Percentiles rank a stretch among this genome's conserved stretches.
Conservation (phyloP, 2,329 filamentous ascomycete species). For the Trichoderma atroviride region DNA sequence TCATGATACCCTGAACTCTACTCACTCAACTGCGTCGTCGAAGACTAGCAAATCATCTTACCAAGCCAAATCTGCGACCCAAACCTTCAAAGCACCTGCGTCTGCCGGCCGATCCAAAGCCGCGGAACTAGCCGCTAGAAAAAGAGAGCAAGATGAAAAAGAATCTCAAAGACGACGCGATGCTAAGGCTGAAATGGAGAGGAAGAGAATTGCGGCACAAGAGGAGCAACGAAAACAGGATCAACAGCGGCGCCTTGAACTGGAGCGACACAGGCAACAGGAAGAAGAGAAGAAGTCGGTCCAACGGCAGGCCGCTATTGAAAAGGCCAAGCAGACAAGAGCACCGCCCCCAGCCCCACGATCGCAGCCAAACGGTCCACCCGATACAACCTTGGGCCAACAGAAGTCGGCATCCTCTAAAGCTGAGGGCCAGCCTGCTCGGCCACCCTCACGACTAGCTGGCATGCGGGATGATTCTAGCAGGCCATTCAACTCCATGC, state of each 20-base stretch:
- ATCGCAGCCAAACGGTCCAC: conserved; percentile 55
- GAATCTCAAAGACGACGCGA: conserved; percentile 79
- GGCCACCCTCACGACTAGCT: conserved; percentile 62
- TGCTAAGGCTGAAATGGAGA: conserved; percentile 78
- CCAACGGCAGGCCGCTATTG: conserved; percentile 64
- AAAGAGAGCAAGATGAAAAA: conserved; percentile 83
- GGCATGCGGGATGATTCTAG: conserved; percentile 60
- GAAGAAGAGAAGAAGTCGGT: conserved; percentile 69
- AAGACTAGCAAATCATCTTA: conserved; percentile 70
- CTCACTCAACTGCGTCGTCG: conserved; percentile 44
- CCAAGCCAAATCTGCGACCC: conserved; percentile 57
- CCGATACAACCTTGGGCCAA: conserved; percentile 47
- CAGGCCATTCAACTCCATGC: conserved; percentile 61
- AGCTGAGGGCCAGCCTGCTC: conserved; percentile 41
- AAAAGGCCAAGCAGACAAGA: conserved; percentile 66
- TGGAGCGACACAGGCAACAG: conserved; percentile 62
- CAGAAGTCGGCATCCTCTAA: conserved; percentile 36
- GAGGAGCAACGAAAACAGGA: conserved; percentile 67
- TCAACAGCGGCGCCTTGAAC: conserved; percentile 61
- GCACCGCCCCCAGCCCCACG: conserved; percentile 63
- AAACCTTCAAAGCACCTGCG: conserved; percentile 64
- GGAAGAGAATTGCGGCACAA: conserved; percentile 68
- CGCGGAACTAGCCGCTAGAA: conserved; percentile 74
- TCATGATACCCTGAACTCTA: conserved; percentile 48
- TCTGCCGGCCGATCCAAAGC: conserved; percentile 69